Evolutionary conservation across 2,329 filamentous ascomycete genomes (phyloP), one percentile per base, ranked within the genome.

Genomic region (Sarocladium kiliense): DNA sequence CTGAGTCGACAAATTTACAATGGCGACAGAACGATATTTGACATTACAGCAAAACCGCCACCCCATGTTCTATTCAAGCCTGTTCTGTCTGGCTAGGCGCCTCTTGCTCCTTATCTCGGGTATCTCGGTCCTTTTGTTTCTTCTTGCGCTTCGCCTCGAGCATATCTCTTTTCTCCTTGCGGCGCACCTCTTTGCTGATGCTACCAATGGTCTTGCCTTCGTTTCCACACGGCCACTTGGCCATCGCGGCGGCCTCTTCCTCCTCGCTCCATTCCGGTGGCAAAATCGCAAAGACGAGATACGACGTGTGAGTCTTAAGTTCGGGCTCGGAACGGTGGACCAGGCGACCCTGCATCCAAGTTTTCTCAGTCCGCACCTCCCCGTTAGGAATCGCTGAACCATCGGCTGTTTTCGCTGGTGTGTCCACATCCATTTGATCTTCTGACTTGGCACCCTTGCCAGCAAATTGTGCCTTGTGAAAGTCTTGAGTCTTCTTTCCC

Each of bases 231-330:
- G 85, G 84, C 81, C 85, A 91, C 59, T 79, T 82, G 54, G 79
- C 76, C 60, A 80, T 73, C 53, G 86, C 85, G 27, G 79, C 78
- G 30, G 79, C 80, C 71, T 99, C 94, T 61, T 96, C 90, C 58
- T 88, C 88, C 34, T 84, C 86, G 0, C 77, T 86, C 94, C 94
- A 99, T 59, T 89, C 86, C 42, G 85, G 79, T n/a, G 94, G 93
- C 58, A 99, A 72, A 2, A 94, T 76, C 0, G 94, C 94, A 74
- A 99, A 99, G 3, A 95, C 88, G 3, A 99, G 80, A 68, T 99
- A 99, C n/a, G 89, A 94, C 0, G 94, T 99, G 71, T 99, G 94
- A 7, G 89, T 94, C 78, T 96, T 97, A 58, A 97, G 75, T 65
- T 99, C 94, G 0, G 85, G 76, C 73, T 99, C 94, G 0, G 89